Conservation (phyloP, 202 grass and related monocot species). For the Digitaria exilis region DNA sequence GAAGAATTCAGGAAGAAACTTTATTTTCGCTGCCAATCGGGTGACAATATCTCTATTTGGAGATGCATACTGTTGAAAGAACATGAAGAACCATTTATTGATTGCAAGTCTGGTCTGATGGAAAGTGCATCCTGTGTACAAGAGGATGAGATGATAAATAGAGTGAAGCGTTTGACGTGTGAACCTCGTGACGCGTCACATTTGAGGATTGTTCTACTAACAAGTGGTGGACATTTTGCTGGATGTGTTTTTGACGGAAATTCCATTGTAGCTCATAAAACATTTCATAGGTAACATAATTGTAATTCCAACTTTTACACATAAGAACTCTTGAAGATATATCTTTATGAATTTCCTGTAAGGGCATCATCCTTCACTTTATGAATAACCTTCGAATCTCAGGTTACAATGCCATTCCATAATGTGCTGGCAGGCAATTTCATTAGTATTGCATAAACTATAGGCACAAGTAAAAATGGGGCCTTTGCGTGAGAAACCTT, state of each 20-base stretch:
- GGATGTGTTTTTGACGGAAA: constrained; percentile 96
- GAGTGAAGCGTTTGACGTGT: constrained; percentile 62
- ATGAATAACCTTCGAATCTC: background rate
- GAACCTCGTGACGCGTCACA: constrained; percentile 72
- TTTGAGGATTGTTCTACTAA: constrained; percentile 77
- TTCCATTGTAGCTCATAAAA: constrained; percentile 80
- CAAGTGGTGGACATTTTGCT: constrained; percentile 93
- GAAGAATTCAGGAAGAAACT: constrained; percentile 79
- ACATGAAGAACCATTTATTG: constrained; percentile 68
- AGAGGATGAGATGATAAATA: constrained; percentile 67
- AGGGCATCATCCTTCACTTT: background rate
- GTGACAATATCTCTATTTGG: constrained; percentile 70
- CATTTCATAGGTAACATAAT: constrained; percentile 85
- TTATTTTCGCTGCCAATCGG: constrained; percentile 58
- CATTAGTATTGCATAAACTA: background rate
- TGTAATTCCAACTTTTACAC: background rate
- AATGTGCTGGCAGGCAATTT: background rate
- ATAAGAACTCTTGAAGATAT: background rate
- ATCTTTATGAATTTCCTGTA: constrained; percentile 9
- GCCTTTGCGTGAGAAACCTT: background rate
- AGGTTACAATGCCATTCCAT: constrained; percentile 1
- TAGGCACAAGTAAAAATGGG: background rate
- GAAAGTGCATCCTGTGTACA: constrained; percentile 48
- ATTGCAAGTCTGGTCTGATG: constrained; percentile 50
- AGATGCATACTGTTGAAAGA: constrained; percentile 80